Conservation (phyloP, 139 green algal genomes). For the Coccomyxa sp. region DNA sequence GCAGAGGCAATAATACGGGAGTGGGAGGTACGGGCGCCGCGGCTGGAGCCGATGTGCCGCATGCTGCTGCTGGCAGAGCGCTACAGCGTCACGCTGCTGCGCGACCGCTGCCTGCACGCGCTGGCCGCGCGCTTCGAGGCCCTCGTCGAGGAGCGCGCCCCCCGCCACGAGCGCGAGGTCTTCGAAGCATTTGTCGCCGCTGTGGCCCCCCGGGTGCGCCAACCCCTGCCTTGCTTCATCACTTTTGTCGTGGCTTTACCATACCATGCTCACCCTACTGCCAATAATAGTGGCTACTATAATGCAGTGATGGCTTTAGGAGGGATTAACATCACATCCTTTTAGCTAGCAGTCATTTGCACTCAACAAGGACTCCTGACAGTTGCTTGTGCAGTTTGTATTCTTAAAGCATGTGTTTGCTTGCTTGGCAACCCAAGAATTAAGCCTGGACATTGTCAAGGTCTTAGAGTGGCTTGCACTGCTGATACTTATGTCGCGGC, state of each 20-base stretch:
- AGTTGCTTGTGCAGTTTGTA: too few species aligned
- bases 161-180: neutral
- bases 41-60: conserved; percentile 21
- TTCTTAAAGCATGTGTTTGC: too few species aligned
- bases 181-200: conserved; percentile 20
- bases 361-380: too few species aligned
- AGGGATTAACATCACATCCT: neutral
- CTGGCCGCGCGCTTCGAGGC: conserved; percentile 10
- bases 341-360: too few species aligned
- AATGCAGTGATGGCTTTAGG: neutral
- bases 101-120: conserved; percentile 13
- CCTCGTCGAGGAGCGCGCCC: neutral
- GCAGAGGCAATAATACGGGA: conserved; percentile 13
- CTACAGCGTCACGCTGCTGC: conserved; percentile 14
- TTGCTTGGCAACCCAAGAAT: too few species aligned
- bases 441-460: too few species aligned
- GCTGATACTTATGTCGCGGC: too few species aligned
- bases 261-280: too few species aligned
- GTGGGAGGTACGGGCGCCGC: neutral
- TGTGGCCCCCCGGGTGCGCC: conserved; percentile 15
- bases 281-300: neutral
- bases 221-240: neutral
- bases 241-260: neutral
- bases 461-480: too few species aligned
- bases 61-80: conserved; percentile 19